These are phyloP conservation scores for Annulohypoxylon nitens DNA, from an alignment of 495 filamentous ascomycete species.

Conservation along the genomic window DNA sequence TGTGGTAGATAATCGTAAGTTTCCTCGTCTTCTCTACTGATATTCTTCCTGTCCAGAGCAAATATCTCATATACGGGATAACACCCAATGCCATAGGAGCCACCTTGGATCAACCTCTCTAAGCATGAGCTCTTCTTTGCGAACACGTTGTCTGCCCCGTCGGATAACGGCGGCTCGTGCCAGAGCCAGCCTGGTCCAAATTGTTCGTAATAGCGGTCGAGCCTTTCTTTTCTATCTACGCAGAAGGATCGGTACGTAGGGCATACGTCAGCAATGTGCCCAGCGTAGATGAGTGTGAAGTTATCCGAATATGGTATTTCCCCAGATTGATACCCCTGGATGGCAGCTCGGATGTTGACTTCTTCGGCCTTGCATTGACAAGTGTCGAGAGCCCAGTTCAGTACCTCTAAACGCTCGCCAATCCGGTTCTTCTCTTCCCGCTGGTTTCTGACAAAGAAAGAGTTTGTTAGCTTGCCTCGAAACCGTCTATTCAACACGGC, in stretches of 20 bases:
- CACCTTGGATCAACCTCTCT: not conserved
- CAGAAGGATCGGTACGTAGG: constrained; percentile 55
- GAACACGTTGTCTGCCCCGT: constrained; percentile 21
- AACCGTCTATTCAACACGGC: not conserved
- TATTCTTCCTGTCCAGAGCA: constrained; percentile 6
- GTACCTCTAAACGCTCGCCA: constrained; percentile 47
- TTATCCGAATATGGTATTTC: constrained; percentile 55
- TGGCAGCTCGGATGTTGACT: constrained; percentile 60
- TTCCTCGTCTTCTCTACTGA: constrained; percentile 21
- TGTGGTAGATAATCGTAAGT: not conserved
- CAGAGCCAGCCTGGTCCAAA: constrained; percentile 64
- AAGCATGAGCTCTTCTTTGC: constrained; percentile 53
- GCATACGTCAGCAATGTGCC: constrained; percentile 60
- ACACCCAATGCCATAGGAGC: constrained; percentile 27
- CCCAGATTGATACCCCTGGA: constrained; percentile 58
- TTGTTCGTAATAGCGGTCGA: constrained; percentile 55
- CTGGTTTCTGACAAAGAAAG: constrained; percentile 28
- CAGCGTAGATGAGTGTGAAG: constrained; percentile 61
- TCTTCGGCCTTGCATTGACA: constrained; percentile 56
- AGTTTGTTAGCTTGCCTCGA: constrained; percentile 19
- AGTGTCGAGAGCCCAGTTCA: constrained; percentile 50
- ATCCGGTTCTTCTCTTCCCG: constrained; percentile 49
- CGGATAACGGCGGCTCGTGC: constrained; percentile 62
- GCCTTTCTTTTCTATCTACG: constrained; percentile 53
- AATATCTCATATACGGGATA: constrained; percentile 35